Conservation (phyloP, 305 asterid species). For the Solanum aculeatissimum region DNA sequence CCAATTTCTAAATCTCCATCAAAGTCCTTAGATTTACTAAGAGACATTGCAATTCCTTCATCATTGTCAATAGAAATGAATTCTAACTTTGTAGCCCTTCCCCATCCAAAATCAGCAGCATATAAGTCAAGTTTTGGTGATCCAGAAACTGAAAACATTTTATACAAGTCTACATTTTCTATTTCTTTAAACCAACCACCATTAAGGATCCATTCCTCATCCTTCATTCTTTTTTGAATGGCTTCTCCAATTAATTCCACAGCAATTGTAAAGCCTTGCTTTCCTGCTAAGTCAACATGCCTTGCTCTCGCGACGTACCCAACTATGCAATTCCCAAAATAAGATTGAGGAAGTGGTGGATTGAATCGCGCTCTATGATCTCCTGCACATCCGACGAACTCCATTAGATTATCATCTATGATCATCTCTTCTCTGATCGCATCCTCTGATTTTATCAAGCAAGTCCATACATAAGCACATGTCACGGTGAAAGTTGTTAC, state of each 20-base stretch:
- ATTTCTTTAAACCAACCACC: background rate
- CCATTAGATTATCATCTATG: conserved; percentile 1
- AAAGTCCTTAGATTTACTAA: background rate
- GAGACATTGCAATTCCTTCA: background rate
- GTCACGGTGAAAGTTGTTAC: conserved; percentile 6
- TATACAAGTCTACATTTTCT: rapidly evolving
- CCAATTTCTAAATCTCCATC: conserved; percentile 7
- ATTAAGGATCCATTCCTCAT: background rate
- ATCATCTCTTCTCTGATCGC: background rate
- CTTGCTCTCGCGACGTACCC: background rate
- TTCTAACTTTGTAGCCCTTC: conserved; percentile 2
- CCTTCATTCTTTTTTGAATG: background rate
- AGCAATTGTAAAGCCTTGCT: background rate
- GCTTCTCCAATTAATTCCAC: background rate
- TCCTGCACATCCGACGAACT: background rate
- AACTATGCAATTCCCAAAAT: conserved; percentile 21
- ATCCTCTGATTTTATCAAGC: conserved; percentile 13
- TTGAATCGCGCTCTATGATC: conserved; percentile 6
- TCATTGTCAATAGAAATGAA: background rate
- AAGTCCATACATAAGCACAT: conserved; percentile 15
- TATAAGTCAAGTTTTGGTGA: background rate
- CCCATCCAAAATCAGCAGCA: background rate
- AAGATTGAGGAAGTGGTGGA: conserved; percentile 15
- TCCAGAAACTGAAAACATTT: background rate
- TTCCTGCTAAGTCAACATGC: background rate